Percentiles rank a stretch among this genome's conserved stretches.
Evolutionary conservation across 1,284 basidiomycete species (phyloP).

Genomic region (Trichosporon inkin): DNA sequence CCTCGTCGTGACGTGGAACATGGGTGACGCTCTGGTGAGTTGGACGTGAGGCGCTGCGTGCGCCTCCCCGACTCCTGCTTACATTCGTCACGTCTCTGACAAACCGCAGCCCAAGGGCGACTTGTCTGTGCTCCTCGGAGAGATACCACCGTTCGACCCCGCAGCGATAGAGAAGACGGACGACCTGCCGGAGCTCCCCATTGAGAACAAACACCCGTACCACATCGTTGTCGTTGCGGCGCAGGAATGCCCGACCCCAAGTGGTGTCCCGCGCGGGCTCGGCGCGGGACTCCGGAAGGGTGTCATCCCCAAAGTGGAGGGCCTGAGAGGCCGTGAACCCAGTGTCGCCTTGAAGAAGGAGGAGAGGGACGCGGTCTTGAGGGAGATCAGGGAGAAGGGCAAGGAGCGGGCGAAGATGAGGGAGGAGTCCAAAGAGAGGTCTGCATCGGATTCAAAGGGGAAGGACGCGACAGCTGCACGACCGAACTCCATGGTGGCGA

Average conservation of each 20-base stretch:
- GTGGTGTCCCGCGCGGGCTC: constrained; percentile 48
- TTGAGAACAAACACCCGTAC: constrained; percentile 51
- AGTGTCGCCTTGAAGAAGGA: constrained; percentile 31
- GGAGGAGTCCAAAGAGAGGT: constrained; percentile 18
- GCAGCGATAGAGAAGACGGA: constrained; percentile 22
- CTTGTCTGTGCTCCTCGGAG: constrained; percentile 52
- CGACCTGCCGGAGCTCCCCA: constrained; percentile 30
- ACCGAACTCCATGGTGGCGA: neutral
- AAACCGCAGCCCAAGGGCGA: constrained; percentile 51
- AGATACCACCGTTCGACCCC: constrained; percentile 49
- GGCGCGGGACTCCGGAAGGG: constrained; percentile 50
- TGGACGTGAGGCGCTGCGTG: neutral
- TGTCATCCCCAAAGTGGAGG: constrained; percentile 20
- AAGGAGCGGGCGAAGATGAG: constrained; percentile 24
- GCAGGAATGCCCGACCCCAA: constrained; percentile 51
- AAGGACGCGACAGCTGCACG: constrained; percentile 17
- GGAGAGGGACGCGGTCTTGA: constrained; percentile 19
- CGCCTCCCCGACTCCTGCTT: neutral
- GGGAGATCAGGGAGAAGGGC: constrained; percentile 21
- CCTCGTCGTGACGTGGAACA: constrained; percentile 55
- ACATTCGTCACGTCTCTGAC: neutral
- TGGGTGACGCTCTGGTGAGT: constrained; percentile 52
- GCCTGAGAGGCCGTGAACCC: constrained; percentile 24
- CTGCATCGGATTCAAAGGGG: constrained; percentile 14
- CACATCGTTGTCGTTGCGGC: constrained; percentile 55